Percentiles rank a stretch among this genome's conserved stretches.
Conservation (phyloP, 2,329 filamentous ascomycete species). For the Paraphoma chrysanthemicola region DNA sequence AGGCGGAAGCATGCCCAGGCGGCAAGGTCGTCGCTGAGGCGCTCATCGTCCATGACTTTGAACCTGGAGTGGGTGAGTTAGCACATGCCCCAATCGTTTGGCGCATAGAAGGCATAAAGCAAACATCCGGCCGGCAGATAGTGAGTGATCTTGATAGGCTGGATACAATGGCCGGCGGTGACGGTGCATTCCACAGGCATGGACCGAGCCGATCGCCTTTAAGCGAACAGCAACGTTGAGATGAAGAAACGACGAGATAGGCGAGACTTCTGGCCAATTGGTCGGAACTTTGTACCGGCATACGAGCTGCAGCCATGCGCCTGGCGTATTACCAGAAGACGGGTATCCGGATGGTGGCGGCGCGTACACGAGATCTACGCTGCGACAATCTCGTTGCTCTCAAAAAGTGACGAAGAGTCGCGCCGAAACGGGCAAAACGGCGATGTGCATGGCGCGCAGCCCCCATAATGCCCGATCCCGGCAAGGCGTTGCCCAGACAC, state of each 20-base stretch:
- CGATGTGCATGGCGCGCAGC: constrained; percentile 17
- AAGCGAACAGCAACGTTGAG: neutral
- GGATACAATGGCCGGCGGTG: too few relatives aligned
- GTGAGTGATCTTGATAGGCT: too few relatives aligned
- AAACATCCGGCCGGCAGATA: too few relatives aligned
- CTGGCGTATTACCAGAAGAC: neutral
- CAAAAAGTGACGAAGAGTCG: constrained; percentile 20
- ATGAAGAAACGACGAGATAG: too few relatives aligned
- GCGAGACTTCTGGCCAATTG: neutral
- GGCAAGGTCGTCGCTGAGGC: constrained; percentile 75
- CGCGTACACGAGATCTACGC: neutral
- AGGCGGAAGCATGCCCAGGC: constrained; percentile 90
- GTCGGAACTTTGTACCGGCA: neutral
- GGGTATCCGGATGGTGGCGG: neutral
- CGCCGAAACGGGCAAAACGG: constrained; percentile 14
- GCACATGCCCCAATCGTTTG: neutral
- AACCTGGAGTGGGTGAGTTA: constrained; percentile 59
- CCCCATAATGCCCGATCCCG: constrained; percentile 12
- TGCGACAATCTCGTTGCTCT: neutral
- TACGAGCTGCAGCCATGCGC: neutral
- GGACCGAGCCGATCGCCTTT: too few relatives aligned
- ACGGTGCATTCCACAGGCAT: too few relatives aligned
- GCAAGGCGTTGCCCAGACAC: constrained; percentile 4
- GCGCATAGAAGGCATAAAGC: too few relatives aligned
- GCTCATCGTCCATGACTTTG: constrained; percentile 86